Conservation (phyloP, 345 rosid species). For the Gossypium turneri region DNA sequence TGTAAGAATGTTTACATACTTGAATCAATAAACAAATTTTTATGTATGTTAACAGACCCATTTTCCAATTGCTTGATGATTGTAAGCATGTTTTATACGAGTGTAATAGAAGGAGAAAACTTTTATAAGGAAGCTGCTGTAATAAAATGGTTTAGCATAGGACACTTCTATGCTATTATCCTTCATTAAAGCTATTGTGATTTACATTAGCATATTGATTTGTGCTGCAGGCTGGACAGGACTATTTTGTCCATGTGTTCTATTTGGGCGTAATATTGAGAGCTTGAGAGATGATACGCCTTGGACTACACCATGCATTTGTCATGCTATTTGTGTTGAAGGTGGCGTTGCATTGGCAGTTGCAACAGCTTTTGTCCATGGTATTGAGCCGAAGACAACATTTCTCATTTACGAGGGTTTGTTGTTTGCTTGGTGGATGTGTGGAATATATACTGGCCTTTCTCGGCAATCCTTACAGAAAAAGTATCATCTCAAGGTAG, state of each 20-base stretch:
- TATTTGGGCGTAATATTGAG: slow-evolving; percentile 84
- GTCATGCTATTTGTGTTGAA: slow-evolving; percentile 79
- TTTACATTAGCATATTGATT: neutral
- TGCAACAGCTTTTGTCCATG: slow-evolving; percentile 60
- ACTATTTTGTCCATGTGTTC: slow-evolving; percentile 85
- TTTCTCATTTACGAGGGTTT: slow-evolving; percentile 87
- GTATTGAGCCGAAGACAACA: slow-evolving; percentile 68
- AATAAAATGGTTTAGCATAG: neutral
- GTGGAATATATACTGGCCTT: slow-evolving; percentile 93
- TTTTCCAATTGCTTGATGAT: neutral
- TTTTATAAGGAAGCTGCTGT: neutral
- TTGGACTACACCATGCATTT: slow-evolving; percentile 78
- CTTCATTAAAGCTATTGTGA: neutral
- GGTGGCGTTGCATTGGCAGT: slow-evolving; percentile 80
- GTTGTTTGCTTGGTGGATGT: slow-evolving; percentile 97
- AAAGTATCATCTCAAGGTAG: slow-evolving; percentile 90
- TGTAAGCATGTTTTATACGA: neutral
- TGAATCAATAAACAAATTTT: neutral
- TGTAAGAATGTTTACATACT: neutral
- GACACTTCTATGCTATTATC: neutral
- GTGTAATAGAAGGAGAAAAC: neutral
- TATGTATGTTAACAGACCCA: neutral
- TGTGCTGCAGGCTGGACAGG: slow-evolving; percentile 71
- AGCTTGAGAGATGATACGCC: slow-evolving; percentile 77
- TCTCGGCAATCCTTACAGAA: slow-evolving; percentile 71